These are phyloP conservation scores for Boletus reticulatus DNA, from an alignment of 768 basidiomycete species.

Conservation along the genomic window DNA sequence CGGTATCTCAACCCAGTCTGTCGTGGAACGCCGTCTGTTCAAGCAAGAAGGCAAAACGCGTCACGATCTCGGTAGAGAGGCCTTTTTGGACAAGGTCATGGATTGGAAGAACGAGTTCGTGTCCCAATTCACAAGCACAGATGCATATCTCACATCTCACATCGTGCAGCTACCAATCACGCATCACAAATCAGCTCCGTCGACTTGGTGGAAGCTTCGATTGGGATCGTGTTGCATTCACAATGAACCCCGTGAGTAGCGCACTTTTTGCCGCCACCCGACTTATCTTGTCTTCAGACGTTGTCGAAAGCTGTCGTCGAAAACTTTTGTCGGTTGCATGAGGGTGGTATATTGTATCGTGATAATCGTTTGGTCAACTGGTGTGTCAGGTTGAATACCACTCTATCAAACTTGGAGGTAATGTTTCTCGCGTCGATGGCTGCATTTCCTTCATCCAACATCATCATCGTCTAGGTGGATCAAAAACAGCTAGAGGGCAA, in stretches of 20 bases:
- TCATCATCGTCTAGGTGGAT: constrained; percentile 61
- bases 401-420: constrained; percentile 96
- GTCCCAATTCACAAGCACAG: background rate
- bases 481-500: constrained; percentile 85
- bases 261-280: background rate
- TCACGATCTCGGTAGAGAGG: constrained; percentile 93
- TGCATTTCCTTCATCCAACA: background rate
- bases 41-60: constrained; percentile 80
- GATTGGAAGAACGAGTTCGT: constrained; percentile 96
- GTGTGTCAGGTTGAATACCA: constrained; percentile 95
- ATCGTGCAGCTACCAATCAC: constrained; percentile 74
- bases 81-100: constrained; percentile 86
- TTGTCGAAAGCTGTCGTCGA: constrained; percentile 88
- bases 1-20: constrained; percentile 96
- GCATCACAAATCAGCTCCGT: constrained; percentile 86
- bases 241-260: constrained; percentile 78
- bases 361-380: constrained; percentile 97
- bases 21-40: constrained; percentile 90
- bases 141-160: background rate
- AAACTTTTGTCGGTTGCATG: constrained; percentile 87
- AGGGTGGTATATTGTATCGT: constrained; percentile 90
- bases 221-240: constrained; percentile 93
- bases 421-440: constrained; percentile 1
- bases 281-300: constrained; percentile 36
- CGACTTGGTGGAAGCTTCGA: constrained; percentile 92